Evolutionary conservation across 2,329 filamentous ascomycete species (phyloP), one percentile per base, ranked within the genome.

Genomic region (Rhinocladiella mackenziei): DNA sequence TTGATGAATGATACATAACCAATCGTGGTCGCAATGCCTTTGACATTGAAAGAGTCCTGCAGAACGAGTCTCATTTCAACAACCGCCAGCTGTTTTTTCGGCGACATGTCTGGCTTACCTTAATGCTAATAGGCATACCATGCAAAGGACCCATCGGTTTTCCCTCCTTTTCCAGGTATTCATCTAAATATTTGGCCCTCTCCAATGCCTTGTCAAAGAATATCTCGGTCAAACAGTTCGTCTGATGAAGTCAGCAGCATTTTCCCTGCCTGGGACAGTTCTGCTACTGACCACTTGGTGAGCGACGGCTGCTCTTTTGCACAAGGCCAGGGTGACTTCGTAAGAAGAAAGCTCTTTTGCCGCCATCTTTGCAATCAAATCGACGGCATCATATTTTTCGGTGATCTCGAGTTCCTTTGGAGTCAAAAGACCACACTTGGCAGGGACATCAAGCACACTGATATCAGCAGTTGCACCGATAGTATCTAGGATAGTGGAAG

Each of bases 131-230:
- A 11, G 51, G 48, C 42, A 51, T 57, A 86, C 87, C 38, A 59
- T 87, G 83, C 2, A 88, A 69, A 1, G 82, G 81, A 0, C 83
- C 83, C 26, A 73, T 63, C 0, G 71, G 60, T 48, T 66, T 63
- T 7, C 74, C 70, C 1, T 71, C 73, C 22, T 56, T 55, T n/a
- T 64, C 62, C 1, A 77, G 53, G 46, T 78, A 62, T n/a, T 66
- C 64, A 55, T 83, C 80, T 1, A 88, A 69, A 2, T 82, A 80
- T 0, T 83, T 83, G 22, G 73, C 65, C 1, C 71, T 60, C 50
- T 67, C 62, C 5, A 74, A 70, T 1, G 71, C 73, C 26, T 56
- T 54, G 10, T 64, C 62, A 2, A 78, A 55, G 47, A 78, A 62
- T 14, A 66, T 65, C 54, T 83, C 80, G 1, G 50, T 53, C 29